Evolutionary conservation across 2,329 filamentous ascomycete genomes (phyloP).

Genomic region (Colletotrichum spaethianum): DNA sequence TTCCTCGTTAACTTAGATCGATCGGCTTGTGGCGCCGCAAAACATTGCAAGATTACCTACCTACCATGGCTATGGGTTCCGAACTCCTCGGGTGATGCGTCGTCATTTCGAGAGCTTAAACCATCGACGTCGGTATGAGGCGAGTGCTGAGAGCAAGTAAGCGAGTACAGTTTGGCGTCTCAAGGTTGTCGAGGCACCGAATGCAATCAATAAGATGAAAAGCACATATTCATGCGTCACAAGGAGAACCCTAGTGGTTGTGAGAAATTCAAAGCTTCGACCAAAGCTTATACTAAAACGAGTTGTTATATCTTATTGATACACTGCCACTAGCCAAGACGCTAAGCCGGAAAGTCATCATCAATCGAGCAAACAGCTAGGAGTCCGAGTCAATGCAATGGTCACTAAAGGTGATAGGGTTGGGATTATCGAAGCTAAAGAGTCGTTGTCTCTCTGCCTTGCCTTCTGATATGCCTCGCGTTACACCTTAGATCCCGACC

Average conservation of each 20-base stretch:
- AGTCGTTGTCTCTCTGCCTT: not conserved
- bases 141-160: not conserved
- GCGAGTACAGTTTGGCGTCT: not conserved
- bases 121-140: too few species aligned
- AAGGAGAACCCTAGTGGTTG: not conserved
- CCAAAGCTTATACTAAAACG: not conserved
- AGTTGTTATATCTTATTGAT: not conserved
- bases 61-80: not conserved
- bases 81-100: not conserved
- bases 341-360: not conserved
- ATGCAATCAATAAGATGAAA: not conserved
- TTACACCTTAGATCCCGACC: not conserved
- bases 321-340: not conserved
- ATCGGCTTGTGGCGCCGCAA: too few species aligned
- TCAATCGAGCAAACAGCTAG: not conserved
- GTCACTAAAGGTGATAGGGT: not conserved
- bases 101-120: too few species aligned
- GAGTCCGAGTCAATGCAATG: not conserved
- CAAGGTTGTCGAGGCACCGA: not conserved
- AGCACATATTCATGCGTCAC: too few species aligned
- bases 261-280: not conserved
- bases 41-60: not conserved
- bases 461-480: not conserved
- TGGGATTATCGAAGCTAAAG: not conserved
- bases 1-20: not conserved